A percentile compares a stretch with the other conserved stretches of the same genome.
These are phyloP conservation scores for Saprolegnia diclina DNA, from an alignment of 352 stramenopile genomes.

Conservation along the genomic window DNA sequence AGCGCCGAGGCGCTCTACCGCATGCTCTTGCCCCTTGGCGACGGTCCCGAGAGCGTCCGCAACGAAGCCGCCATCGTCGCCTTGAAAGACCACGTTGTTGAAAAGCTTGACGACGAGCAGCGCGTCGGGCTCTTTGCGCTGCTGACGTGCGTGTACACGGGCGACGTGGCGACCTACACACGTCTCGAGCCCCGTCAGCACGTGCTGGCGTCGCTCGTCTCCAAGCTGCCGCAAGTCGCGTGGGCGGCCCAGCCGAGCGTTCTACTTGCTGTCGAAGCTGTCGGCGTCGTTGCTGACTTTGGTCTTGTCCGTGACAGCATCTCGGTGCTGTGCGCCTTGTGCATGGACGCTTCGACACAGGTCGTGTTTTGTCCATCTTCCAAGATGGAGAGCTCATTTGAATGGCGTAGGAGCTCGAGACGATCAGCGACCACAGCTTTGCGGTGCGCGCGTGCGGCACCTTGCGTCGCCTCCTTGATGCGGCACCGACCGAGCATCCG, in stretches of 20 bases:
- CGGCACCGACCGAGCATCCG: slow-evolving; percentile 33
- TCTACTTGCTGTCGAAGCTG: slow-evolving; percentile 70
- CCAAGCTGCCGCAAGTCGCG: slow-evolving; percentile 47
- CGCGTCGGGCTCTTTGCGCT: slow-evolving; percentile 46
- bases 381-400: neutral
- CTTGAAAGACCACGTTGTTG: slow-evolving; percentile 60
- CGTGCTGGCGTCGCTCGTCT: slow-evolving; percentile 58
- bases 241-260: slow-evolving; percentile 65
- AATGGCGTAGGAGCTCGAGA: slow-evolving; percentile 12
- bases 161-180: slow-evolving; percentile 63
- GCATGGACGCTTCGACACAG: slow-evolving; percentile 36
- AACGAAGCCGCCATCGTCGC: slow-evolving; percentile 58
- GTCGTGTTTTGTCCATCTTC: slow-evolving; percentile 1
- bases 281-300: slow-evolving; percentile 50
- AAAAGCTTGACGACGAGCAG: slow-evolving; percentile 9
- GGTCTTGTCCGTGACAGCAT: slow-evolving; percentile 52
- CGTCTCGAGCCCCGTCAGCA: slow-evolving; percentile 65
- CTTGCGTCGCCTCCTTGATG: slow-evolving; percentile 55
- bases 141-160: slow-evolving; percentile 54
- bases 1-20: slow-evolving; percentile 52
- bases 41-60: slow-evolving; percentile 41
- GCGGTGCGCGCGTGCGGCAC: slow-evolving; percentile 50
- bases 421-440: slow-evolving; percentile 25
- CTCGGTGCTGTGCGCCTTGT: slow-evolving; percentile 53
- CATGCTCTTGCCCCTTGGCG: slow-evolving; percentile 51